These are phyloP conservation scores for Yamadazyma blattariae DNA, from an alignment of 1,139 yeast species.

Conservation along the genomic window DNA sequence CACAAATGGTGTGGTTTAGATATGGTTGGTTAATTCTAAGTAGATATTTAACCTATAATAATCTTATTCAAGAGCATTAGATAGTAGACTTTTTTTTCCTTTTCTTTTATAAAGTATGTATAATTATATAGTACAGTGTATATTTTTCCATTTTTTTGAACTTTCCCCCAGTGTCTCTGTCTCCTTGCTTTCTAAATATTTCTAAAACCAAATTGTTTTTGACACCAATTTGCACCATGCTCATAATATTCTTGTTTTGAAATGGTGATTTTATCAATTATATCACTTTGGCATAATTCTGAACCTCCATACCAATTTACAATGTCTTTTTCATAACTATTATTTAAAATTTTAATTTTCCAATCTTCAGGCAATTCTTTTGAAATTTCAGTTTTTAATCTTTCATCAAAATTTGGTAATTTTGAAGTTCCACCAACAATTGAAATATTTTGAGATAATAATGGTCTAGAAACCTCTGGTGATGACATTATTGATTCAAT, in stretches of 20 bases:
- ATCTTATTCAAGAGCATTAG: constrained; percentile 46
- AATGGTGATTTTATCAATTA: constrained; percentile 55
- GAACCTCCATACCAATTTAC: constrained; percentile 44
- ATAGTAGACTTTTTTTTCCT: too few species aligned
- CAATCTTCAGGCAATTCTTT: constrained; percentile 68
- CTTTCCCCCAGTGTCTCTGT: too few species aligned
- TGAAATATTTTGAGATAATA: constrained; percentile 75
- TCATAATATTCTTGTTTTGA: constrained; percentile 80
- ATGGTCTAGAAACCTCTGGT: constrained; percentile 74
- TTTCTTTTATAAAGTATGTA: too few species aligned
- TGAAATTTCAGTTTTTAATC: constrained; percentile 60
- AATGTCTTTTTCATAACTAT: constrained; percentile 22
- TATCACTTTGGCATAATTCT: constrained; percentile 49
- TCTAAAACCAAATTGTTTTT: constrained; percentile 68
- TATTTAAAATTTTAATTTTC: constrained; percentile 23
- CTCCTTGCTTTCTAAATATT: constrained; percentile 25
- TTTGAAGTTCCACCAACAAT: constrained; percentile 82
- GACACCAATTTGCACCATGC: constrained; percentile 81
- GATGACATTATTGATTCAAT: constrained; percentile 67
- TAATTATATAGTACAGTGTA: too few species aligned
- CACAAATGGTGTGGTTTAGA: constrained; percentile 96
- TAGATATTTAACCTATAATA: constrained; percentile 73
- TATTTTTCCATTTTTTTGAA: too few species aligned
- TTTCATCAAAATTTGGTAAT: constrained; percentile 60
- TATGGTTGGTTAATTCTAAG: constrained; percentile 83